Percentiles rank a stretch among this genome's conserved stretches.
Evolutionary conservation across 2,329 filamentous ascomycete species (phyloP).

Genomic region (Phialophora verrucosa): DNA sequence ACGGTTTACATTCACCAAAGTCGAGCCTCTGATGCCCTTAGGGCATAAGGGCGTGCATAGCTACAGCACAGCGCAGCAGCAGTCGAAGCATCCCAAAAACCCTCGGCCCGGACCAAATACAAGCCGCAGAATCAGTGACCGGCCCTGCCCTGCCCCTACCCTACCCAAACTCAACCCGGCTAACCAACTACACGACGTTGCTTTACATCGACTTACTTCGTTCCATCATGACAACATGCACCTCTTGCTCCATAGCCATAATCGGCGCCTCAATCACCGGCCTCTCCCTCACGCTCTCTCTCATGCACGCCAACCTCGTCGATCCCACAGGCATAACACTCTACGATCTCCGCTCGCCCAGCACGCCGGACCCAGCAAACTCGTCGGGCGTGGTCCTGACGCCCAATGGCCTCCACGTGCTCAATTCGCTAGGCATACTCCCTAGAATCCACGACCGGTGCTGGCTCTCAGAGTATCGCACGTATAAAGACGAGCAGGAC

Average conservation of each 20-base stretch:
- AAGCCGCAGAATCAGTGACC: no score
- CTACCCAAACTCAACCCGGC: no score
- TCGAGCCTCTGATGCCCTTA: no score
- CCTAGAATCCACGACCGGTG: constrained; percentile 18
- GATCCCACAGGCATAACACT: constrained; percentile 41
- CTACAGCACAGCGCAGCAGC: neutral
- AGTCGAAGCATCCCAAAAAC: neutral
- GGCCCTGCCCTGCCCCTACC: no score
- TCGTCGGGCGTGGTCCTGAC: constrained; percentile 38
- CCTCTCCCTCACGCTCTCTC: constrained; percentile 22
- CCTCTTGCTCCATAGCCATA: constrained; percentile 29
- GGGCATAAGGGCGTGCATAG: no score
- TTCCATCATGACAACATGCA: neutral
- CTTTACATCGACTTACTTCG: no score
- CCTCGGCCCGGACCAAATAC: neutral
- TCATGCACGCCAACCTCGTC: constrained; percentile 22
- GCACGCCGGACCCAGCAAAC: constrained; percentile 40
- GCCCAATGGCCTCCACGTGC: constrained; percentile 32
- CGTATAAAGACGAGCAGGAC: constrained; percentile 43
- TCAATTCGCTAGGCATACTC: constrained; percentile 26
- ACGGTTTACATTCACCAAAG: no score
- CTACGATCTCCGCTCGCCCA: constrained; percentile 42
- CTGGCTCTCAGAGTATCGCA: constrained; percentile 44
- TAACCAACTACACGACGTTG: no score
- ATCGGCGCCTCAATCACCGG: constrained; percentile 27